Evolutionary conservation across 2,329 filamentous ascomycete species (phyloP).

Genomic region (Fusarium staphyleae): DNA sequence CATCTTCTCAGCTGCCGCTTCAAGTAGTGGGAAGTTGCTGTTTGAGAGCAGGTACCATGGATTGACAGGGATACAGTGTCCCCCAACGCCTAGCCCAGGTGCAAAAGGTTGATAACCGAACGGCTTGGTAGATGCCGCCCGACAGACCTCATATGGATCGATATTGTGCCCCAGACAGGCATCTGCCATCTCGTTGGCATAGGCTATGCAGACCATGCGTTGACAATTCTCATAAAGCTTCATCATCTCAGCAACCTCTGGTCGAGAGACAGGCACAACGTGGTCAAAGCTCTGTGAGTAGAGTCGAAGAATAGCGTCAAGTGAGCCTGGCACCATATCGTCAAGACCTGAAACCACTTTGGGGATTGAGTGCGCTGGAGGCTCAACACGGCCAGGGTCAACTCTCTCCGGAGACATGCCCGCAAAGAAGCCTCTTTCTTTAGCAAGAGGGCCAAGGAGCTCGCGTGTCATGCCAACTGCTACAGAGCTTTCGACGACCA

Average conservation of each 20-base stretch:
- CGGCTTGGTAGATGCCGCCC: constrained; percentile 58
- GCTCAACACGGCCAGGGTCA: constrained; percentile 56
- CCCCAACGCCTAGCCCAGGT: constrained; percentile 59
- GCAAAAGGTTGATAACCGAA: constrained; percentile 60
- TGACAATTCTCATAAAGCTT: constrained; percentile 67
- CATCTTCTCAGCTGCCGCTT: constrained; percentile 54
- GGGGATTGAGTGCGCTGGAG: constrained; percentile 54
- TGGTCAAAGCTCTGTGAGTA: constrained; percentile 57
- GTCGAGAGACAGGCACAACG: constrained; percentile 57
- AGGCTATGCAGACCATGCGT: constrained; percentile 62
- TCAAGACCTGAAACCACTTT: constrained; percentile 62
- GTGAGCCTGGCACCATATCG: constrained; percentile 53
- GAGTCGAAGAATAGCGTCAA: constrained; percentile 52
- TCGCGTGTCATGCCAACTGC: constrained; percentile 61
- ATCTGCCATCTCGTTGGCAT: constrained; percentile 64
- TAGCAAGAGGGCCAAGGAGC: constrained; percentile 55
- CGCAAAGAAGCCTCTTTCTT: constrained; percentile 51
- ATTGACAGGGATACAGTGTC: constrained; percentile 64
- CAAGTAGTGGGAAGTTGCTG: constrained; percentile 55
- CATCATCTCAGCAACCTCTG: constrained; percentile 65
- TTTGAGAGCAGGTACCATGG: constrained; percentile 60
- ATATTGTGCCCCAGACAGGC: constrained; percentile 55
- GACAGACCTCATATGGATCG: constrained; percentile 58
- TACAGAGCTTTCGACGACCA: constrained; percentile 62
- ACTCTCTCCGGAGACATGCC: constrained; percentile 62